These are phyloP conservation scores for Musa acuminata DNA, from an alignment of 176 grass and related monocot genomes.

Conservation along the genomic window DNA sequence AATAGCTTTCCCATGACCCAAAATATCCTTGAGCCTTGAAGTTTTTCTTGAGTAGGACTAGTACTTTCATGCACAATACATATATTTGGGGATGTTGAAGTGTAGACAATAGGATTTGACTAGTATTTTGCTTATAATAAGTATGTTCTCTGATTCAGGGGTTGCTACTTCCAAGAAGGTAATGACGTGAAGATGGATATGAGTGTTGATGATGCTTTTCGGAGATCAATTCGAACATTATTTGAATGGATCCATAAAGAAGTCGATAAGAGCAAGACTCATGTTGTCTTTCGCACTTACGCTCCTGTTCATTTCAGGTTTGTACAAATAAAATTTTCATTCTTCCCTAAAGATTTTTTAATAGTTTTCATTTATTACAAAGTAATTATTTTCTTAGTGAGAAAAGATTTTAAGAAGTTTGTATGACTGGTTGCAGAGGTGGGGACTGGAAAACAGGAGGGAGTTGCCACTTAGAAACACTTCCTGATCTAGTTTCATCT, in stretches of 20 bases:
- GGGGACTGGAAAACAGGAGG: conserved; percentile 24
- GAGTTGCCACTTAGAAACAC: conserved; percentile 28
- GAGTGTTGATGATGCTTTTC: conserved; percentile 37
- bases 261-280: conserved; percentile 26
- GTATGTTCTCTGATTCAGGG: conserved; percentile 19
- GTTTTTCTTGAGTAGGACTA: too few species aligned
- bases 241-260: conserved; percentile 37
- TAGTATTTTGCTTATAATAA: neutral
- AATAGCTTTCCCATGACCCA: too few species aligned
- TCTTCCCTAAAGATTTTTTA: neutral
- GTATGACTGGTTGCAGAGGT: conserved; percentile 7
- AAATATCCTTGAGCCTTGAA: too few species aligned
- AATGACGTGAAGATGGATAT: conserved; percentile 43
- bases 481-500: conserved; percentile 34
- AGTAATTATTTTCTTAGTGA: too few species aligned
- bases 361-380: too few species aligned
- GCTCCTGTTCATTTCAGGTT: conserved; percentile 40
- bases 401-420: too few species aligned
- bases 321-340: neutral
- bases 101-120: neutral
- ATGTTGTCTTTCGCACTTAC: conserved; percentile 44
- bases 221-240: conserved; percentile 27
- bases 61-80: too few species aligned
- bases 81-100: too few species aligned
- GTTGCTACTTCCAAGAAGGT: conserved; percentile 56